Evolutionary conservation across 2,329 filamentous ascomycete genomes (phyloP).

Genomic region (Aspergillus tanneri): DNA sequence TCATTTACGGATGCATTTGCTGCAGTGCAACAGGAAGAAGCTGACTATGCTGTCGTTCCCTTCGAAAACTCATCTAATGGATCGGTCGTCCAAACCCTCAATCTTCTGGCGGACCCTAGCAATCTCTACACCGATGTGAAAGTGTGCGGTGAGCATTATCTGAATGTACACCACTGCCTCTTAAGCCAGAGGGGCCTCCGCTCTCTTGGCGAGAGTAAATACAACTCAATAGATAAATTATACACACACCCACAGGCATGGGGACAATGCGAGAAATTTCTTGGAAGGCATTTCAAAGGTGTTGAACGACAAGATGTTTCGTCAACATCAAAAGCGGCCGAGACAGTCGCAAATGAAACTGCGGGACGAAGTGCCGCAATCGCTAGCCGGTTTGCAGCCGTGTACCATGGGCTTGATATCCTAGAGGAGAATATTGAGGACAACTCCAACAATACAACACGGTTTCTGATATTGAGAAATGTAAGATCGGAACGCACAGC

Average conservation of each 20-base stretch:
- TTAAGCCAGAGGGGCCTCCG: constrained; percentile 51
- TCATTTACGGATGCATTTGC: constrained; percentile 69
- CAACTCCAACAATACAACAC: constrained; percentile 47
- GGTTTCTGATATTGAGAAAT: constrained; percentile 48
- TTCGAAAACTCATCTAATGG: constrained; percentile 97
- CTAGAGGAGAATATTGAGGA: constrained; percentile 56
- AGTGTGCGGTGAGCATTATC: constrained; percentile 80
- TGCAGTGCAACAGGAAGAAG: constrained; percentile 66
- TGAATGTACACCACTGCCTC: constrained; percentile 85
- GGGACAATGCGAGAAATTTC: constrained; percentile 80
- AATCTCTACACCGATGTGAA: constrained; percentile 64
- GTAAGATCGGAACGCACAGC: constrained; percentile 28
- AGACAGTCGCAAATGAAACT: constrained; percentile 63
- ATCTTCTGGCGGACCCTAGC: constrained; percentile 77
- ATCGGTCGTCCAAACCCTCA: constrained; percentile 83
- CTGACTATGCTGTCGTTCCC: constrained; percentile 76
- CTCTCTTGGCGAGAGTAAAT: constrained; percentile 37
- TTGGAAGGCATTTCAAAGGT: constrained; percentile 66
- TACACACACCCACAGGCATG: constrained; percentile 96
- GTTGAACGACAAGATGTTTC: constrained; percentile 80
- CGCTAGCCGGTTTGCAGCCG: constrained; percentile 70
- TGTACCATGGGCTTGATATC: constrained; percentile 66
- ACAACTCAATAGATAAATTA: constrained; percentile 65
- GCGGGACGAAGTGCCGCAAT: constrained; percentile 71
- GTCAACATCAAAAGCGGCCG: constrained; percentile 81